These are phyloP conservation scores for Grosmannia penicillata DNA, from an alignment of 2,329 filamentous ascomycete species.

Conservation along the genomic window DNA sequence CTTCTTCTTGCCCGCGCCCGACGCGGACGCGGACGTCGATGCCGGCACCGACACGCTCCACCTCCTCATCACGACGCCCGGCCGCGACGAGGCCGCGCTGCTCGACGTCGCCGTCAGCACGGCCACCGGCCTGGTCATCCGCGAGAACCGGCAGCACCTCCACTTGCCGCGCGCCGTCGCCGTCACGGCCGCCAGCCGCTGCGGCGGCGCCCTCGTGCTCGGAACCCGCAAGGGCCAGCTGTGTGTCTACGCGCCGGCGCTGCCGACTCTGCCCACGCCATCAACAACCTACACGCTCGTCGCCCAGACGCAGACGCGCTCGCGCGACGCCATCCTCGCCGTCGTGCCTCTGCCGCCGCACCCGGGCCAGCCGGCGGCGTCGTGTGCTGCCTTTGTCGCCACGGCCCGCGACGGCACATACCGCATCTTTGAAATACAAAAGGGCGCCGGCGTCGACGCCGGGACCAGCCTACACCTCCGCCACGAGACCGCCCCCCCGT, in stretches of 20 bases:
- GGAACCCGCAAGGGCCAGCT: conserved; percentile 40
- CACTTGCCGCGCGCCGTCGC: neutral
- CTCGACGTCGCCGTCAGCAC: conserved; percentile 3
- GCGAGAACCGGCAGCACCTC: neutral
- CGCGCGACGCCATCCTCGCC: conserved; percentile 45
- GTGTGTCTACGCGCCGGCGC: conserved; percentile 21
- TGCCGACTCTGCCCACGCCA: neutral
- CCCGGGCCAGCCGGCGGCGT: conserved; percentile 13
- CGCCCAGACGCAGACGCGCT: conserved; percentile 12
- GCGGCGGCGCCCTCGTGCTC: conserved; percentile 26
- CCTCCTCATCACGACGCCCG: conserved; percentile 31
- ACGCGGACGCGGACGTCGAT: neutral
- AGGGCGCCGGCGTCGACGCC: neutral
- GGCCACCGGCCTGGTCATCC: neutral
- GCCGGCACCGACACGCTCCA: neutral
- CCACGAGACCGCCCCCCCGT: conserved; percentile 54
- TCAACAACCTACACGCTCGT: conserved; percentile 14
- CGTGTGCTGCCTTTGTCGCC: conserved; percentile 45
- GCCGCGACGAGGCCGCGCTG: conserved; percentile 22
- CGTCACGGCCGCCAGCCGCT: conserved; percentile 7
- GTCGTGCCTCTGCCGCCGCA: conserved; percentile 33
- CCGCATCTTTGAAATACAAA: conserved; percentile 38
- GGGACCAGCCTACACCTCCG: conserved; percentile 28
- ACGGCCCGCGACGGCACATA: conserved; percentile 67
- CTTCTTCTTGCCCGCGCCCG: conserved; percentile 20